Evolutionary conservation across 495 filamentous ascomycete genomes (phyloP).

Genomic region (Neurospora sp.): DNA sequence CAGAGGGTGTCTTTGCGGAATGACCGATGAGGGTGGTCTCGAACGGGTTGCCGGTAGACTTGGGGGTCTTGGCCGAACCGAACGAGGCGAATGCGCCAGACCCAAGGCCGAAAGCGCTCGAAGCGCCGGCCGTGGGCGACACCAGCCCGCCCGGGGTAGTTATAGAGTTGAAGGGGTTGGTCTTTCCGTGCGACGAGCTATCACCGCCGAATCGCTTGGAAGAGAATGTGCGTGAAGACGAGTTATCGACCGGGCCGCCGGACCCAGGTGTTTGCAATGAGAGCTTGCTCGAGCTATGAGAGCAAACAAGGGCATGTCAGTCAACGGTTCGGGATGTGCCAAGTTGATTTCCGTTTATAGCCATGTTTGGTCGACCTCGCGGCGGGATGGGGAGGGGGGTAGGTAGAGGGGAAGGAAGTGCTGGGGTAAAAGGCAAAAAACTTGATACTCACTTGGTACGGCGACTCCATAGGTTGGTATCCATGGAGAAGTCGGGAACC

Average conservation of each 20-base stretch:
- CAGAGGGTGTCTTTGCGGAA: conserved; percentile 51
- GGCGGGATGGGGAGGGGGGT: not conserved
- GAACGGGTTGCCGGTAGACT: conserved; percentile 72
- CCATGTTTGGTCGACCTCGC: not conserved
- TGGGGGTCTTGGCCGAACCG: conserved; percentile 77
- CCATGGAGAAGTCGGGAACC: conserved; percentile 28
- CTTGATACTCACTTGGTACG: conserved; percentile 69
- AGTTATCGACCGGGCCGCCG: conserved; percentile 47
- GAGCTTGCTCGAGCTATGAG: conserved; percentile 69
- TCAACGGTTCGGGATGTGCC: not conserved
- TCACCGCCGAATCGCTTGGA: conserved; percentile 69
- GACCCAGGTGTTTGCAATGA: conserved; percentile 67
- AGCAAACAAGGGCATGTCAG: conserved; percentile 10
- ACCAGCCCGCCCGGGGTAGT: conserved; percentile 66
- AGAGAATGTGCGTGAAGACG: conserved; percentile 53
- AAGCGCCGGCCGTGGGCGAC: conserved; percentile 78
- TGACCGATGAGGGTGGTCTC: conserved; percentile 53
- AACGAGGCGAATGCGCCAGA: conserved; percentile 96
- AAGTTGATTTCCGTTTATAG: not conserved
- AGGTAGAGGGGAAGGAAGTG: not conserved
- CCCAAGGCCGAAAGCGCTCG: conserved; percentile 86
- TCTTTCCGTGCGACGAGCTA: conserved; percentile 64
- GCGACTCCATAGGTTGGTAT: conserved; percentile 66
- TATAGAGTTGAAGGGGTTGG: conserved; percentile 78
- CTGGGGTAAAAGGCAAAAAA: not conserved